Base-by-base conservation (phyloP, 2,329 filamentous ascomycete genomes). In the Diplodia scrobiculata region DNA sequence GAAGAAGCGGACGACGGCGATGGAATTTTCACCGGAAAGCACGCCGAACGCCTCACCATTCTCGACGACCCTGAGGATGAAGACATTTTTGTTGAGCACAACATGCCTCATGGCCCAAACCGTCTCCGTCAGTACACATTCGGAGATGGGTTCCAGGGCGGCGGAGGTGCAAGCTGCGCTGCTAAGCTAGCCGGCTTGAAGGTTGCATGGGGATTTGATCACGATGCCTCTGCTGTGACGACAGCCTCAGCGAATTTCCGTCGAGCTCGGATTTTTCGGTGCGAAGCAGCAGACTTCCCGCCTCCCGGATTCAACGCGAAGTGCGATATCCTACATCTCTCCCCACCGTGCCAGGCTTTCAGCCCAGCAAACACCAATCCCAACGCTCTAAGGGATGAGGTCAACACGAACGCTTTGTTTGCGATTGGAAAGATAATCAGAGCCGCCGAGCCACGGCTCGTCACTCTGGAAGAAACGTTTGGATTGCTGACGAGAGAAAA, bases 381-480 rank as follows among this genome's bases (percentile, higher is more conserved):
- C 13, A 41, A 36, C 7, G 29, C 21, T 0, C 2, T 0, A 5
- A 82, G 87, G 25, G 88, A 92, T 53, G 89, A 90, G 0, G 81
- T 78, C 0, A 95, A 96, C 70, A 86, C 85, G 0, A 86, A 87
- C 0, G 79, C 82, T 0, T 76, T 84, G 0, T 82, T 83, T 51
- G 77, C 77, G 0, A 74, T 83, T 0, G 77, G 80, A 0, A 75
- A 83, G 3, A 75, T 92, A 0, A 77, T 94, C 0, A 76, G 82
- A 5, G 83, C 83, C 41, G 74, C 84, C 0, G 84, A 82, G 0
- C 91, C 92, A 0, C 83, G 91, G 0, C 73, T 95, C 0, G 84
- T 91, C 1, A 96, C 91, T 0, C 79, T 96, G 0, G 92, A 96
- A 71, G 89, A 96, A 72, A 93, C 91, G 0, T 87, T 86, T 63